phyloP scores from a whole-genome alignment of 2,329 filamentous ascomycete species.

The Pseudogymnoascus destructans region DNA sequence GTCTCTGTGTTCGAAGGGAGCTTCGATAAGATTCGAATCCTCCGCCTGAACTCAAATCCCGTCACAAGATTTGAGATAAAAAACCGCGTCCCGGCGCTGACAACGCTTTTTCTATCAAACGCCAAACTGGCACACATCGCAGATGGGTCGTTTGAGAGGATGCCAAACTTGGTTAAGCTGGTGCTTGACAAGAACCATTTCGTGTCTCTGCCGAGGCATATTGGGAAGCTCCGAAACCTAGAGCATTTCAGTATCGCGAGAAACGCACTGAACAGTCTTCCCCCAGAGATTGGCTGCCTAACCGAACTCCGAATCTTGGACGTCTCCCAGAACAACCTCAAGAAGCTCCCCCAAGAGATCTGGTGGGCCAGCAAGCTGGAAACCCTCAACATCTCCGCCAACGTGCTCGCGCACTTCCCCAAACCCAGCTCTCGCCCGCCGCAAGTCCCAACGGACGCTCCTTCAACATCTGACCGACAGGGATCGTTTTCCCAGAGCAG shows the following conservation, averaged over 20 bases:
- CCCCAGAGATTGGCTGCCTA: conserved; percentile 77
- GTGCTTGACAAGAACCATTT: conserved; percentile 94
- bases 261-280: conserved; percentile 75
- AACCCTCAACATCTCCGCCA: conserved; percentile 88
- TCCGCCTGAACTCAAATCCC: conserved; percentile 89
- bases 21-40: conserved; percentile 71
- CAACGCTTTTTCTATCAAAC: conserved; percentile 77
- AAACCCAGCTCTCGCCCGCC: conserved; percentile 65
- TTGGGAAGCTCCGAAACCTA: conserved; percentile 69
- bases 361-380: conserved; percentile 90
- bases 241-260: conserved; percentile 91
- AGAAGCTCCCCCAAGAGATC: conserved; percentile 78
- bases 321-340: conserved; percentile 85
- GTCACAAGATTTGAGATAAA: conserved; percentile 85
- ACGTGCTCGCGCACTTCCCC: conserved; percentile 80
- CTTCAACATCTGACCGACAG: conserved; percentile 13
- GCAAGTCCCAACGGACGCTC: conserved; percentile 42
- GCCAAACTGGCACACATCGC: conserved; percentile 80
- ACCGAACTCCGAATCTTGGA: conserved; percentile 76
- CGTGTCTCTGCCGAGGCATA: conserved; percentile 71
- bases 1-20: conserved; percentile 81
- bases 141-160: conserved; percentile 76
- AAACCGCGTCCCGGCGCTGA: conserved; percentile 64
- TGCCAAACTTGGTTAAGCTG: conserved; percentile 75
- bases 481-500: conserved; percentile 13